A percentile compares a stretch with the other conserved stretches of the same genome.
These are phyloP conservation scores for Trypanosoma theileri DNA, from an alignment of 208 protist species.

Conservation along the genomic window DNA sequence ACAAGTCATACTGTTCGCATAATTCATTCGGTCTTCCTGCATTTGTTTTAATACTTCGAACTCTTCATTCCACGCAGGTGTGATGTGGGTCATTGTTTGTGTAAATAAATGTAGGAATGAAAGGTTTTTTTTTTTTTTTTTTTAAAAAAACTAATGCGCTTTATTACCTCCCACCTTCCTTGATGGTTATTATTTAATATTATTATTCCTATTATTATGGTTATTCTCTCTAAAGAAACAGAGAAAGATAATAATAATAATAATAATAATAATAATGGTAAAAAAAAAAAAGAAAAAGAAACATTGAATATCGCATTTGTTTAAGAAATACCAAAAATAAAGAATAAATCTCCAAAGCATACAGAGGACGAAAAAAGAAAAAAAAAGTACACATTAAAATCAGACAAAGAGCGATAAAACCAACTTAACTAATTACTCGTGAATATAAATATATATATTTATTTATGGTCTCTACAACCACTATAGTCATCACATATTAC, in stretches of 20 bases:
- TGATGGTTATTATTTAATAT: too few species aligned
- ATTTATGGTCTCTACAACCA: too few species aligned
- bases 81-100: constrained; percentile 27
- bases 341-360: neutral
- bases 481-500: too few species aligned
- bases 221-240: too few species aligned
- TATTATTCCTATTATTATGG: too few species aligned
- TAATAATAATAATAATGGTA: neutral
- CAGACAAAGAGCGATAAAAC: too few species aligned
- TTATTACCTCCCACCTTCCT: too few species aligned
- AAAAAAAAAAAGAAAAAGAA: constrained; percentile 6
- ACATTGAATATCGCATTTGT: neutral
- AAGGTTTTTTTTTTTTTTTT: too few species aligned
- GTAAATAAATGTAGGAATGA: neutral
- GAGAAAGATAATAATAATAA: too few species aligned
- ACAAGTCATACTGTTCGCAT: constrained; percentile 62
- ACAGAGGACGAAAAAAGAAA: constrained; percentile 3
- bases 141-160: too few species aligned
- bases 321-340: neutral
- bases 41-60: constrained; percentile 82
- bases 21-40: constrained; percentile 89
- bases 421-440: too few species aligned
- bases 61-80: constrained; percentile 72
- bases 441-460: neutral
- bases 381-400: neutral